Evolutionary conservation across 192 early-diverging fungal genomes (phyloP), one percentile per base, ranked within the genome.

Genomic region (Geranomyces michiganensis): DNA sequence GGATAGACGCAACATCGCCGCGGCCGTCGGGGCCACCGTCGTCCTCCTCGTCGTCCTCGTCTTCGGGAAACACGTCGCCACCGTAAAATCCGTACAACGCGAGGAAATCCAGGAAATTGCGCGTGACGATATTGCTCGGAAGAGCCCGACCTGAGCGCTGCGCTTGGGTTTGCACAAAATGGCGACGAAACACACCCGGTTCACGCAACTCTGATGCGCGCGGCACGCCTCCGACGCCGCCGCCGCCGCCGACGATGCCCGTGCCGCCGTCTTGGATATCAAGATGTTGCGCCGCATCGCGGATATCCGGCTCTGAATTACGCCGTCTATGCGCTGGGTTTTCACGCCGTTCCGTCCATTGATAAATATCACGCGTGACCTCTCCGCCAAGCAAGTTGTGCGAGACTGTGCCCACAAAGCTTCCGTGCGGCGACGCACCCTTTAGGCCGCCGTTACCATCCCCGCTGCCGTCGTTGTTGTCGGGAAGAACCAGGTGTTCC

Each of bases 101-200:
- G 65, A 98, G 84, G 72, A 96, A 96, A 74, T 98, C 96, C 32
- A 96, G 85, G 85, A 96, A 98, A 77, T 91, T 96, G n/a, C 87
- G 74, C 7, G 96, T 96, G 68, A 95, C 77, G 53, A 78, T 56
- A 62, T 72, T 59, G 59, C 91, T 90, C 0, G 91, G 92, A 59
- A 72, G 79, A 17, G 72, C 73, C 26, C 85, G 83, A 44, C 92
- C 94, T 65, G 83, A 81, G 33, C 80, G 77, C 29, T 80, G 75
- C 13, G 92, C 92, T 55, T 93, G 87, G 61, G 87, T 81, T 8
- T 85, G 84, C 46, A 97, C 75, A 78, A 94, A 94, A 76, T 94
- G 90, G 22, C 96, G 86, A 45, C 96, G 85, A 76, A 98, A 95
- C 26, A 90, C 91, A 65, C 96, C 96, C 0, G 96, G 96, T 44